Evolutionary conservation across 768 basidiomycete genomes (phyloP).

Genomic region (Hemileccinum impolitum): DNA sequence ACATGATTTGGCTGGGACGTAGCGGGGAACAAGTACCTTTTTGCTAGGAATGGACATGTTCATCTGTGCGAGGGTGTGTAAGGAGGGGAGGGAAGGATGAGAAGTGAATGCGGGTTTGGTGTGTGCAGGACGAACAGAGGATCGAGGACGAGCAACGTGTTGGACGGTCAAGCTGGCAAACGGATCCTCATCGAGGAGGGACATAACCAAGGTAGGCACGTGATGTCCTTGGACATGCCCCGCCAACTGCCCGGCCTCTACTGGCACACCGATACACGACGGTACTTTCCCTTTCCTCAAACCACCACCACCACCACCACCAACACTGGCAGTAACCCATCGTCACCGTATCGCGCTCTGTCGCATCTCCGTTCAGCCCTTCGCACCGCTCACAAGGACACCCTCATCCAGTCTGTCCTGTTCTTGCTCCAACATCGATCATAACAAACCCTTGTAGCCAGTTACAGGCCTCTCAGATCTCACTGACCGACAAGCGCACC

Average conservation of each 20-base stretch:
- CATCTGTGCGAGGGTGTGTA: constrained; percentile 37
- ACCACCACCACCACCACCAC: neutral
- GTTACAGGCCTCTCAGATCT: constrained; percentile 38
- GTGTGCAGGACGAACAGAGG: constrained; percentile 36
- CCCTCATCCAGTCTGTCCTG: constrained; percentile 25
- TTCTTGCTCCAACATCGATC: neutral
- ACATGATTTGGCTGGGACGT: too few species aligned
- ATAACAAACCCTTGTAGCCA: constrained; percentile 30
- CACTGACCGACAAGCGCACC: constrained; percentile 33
- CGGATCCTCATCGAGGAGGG: constrained; percentile 65
- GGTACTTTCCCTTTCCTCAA: constrained; percentile 54
- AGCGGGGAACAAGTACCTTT: constrained; percentile 30
- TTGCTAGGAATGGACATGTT: constrained; percentile 31
- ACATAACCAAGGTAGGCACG: constrained; percentile 3
- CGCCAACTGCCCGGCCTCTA: constrained; percentile 53
- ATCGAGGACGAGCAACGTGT: constrained; percentile 25
- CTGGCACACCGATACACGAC: constrained; percentile 48
- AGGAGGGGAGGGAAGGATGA: constrained; percentile 42
- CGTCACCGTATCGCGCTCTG: constrained; percentile 1
- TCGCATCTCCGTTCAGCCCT: constrained; percentile 14
- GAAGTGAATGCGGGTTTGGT: constrained; percentile 40
- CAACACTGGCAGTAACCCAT: neutral
- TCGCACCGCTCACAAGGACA: constrained; percentile 20
- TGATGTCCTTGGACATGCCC: neutral
- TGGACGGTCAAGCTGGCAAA: constrained; percentile 55